phyloP scores from a whole-genome alignment of 2,329 filamentous ascomycete species.

The Aspergillus novoparasiticus region DNA sequence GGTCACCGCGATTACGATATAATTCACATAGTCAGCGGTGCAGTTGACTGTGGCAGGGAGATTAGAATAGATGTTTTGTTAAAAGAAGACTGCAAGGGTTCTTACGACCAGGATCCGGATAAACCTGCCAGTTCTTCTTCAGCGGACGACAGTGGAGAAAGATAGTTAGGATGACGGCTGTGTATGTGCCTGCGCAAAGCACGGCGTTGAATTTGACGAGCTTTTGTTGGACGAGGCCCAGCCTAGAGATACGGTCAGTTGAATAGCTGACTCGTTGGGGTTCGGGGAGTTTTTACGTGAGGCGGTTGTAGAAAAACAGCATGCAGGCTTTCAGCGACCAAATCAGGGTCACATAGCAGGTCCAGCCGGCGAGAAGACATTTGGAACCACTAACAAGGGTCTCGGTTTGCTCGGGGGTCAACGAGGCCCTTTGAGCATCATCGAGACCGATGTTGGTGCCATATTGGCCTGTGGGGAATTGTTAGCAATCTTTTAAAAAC shows the following conservation, averaged over 20 bases:
- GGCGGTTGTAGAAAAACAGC: conserved; percentile 47
- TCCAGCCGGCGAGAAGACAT: conserved; percentile 42
- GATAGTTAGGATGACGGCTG: conserved; percentile 37
- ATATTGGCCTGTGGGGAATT: conserved; percentile 31
- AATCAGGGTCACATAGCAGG: conserved; percentile 46
- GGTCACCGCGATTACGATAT: conserved; percentile 39
- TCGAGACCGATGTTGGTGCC: conserved; percentile 45
- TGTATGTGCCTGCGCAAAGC: conserved; percentile 34
- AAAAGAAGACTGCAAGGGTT: too few relatives aligned
- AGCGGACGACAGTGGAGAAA: conserved; percentile 43
- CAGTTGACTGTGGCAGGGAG: conserved; percentile 22
- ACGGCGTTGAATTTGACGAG: conserved; percentile 40
- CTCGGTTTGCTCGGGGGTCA: conserved; percentile 34
- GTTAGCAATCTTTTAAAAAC: not conserved
- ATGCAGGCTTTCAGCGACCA: conserved; percentile 49
- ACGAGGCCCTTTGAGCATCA: conserved; percentile 31
- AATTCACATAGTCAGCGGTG: conserved; percentile 41
- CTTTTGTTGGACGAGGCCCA: conserved; percentile 42
- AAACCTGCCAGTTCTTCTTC: conserved; percentile 45
- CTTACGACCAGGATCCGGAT: conserved; percentile 44
- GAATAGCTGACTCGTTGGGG: not conserved
- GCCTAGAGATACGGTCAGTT: conserved; percentile 21
- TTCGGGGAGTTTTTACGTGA: conserved; percentile 38
- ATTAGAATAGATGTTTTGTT: not conserved
- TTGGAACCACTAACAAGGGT: conserved; percentile 38